Percentiles rank a stretch among this genome's conserved stretches.
These are phyloP conservation scores for Keqinozyma sinolaborantium DNA, from an alignment of 1,139 yeast species.

Conservation along the genomic window DNA sequence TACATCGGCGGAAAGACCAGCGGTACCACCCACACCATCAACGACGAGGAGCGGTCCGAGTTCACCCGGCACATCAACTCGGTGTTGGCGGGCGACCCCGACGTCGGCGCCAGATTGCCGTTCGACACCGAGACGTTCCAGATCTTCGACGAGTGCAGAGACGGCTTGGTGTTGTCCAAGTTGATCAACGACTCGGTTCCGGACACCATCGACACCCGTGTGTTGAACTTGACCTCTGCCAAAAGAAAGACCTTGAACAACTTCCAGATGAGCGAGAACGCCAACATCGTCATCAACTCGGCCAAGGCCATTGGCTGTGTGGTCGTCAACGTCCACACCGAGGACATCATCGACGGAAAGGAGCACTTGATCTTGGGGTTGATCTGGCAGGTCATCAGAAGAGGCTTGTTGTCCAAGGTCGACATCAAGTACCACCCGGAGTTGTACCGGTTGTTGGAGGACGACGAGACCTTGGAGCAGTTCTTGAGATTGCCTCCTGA, in stretches of 20 bases:
- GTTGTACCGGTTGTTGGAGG: constrained; percentile 88
- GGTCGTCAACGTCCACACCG: constrained; percentile 96
- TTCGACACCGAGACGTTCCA: constrained; percentile 94
- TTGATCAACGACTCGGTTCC: constrained; percentile 97
- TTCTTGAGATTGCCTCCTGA: constrained; percentile 96
- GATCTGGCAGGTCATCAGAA: constrained; percentile 97
- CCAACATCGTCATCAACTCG: constrained; percentile 94
- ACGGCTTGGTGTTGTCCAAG: constrained; percentile 88
- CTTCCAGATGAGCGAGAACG: constrained; percentile 95
- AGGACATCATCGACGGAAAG: constrained; percentile 94
- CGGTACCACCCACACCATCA: constrained; percentile 95
- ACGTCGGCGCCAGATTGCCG: constrained; percentile 82
- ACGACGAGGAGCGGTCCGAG: constrained; percentile 92
- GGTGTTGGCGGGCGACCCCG: constrained; percentile 86
- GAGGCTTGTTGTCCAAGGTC: constrained; percentile 90
- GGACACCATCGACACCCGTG: constrained; percentile 97
- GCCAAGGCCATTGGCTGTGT: constrained; percentile 99
- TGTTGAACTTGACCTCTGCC: constrained; percentile 75
- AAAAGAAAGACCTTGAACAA: constrained; percentile 82
- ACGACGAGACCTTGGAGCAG: constrained; percentile 96
- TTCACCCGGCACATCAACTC: constrained; percentile 94
- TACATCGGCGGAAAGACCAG: constrained; percentile 77
- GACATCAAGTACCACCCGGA: constrained; percentile 97
- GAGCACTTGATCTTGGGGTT: constrained; percentile 94
- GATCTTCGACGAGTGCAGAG: constrained; percentile 93